Evolutionary conservation across 805 yeast genomes (phyloP).

Genomic region (Groenewaldozyma tartarivorans): DNA sequence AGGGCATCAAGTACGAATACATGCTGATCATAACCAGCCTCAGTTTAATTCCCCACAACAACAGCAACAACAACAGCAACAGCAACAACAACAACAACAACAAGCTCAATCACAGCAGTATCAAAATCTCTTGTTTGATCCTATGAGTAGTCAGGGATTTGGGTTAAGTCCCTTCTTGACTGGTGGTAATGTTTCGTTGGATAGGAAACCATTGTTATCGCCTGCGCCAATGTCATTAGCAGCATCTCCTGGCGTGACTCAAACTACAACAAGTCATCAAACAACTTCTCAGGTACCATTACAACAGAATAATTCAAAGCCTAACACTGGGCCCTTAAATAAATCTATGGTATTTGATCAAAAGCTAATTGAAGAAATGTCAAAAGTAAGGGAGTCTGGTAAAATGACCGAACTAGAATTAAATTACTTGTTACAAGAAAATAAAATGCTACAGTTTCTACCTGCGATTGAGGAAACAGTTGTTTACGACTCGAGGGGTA

Average conservation of each 20-base stretch:
- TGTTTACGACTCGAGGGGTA: conserved; percentile 17
- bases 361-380: no score
- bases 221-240: not conserved
- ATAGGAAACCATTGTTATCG: not conserved
- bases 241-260: not conserved
- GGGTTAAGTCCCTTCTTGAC: no score
- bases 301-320: no score
- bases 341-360: conserved; percentile 4
- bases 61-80: conserved; percentile 1
- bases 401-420: not conserved
- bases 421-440: not conserved
- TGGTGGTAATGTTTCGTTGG: no score
- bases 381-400: conserved; percentile 6
- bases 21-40: no score
- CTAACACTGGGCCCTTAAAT: no score
- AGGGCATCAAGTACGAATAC: no score
- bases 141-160: no score
- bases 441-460: conserved; percentile 11
- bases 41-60: not conserved
- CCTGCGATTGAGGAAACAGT: conserved; percentile 16
- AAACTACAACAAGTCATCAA: not conserved
- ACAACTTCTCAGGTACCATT: no score
- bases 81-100: conserved; percentile 3
- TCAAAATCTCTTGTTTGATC: no score
- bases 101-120: not conserved